Evolutionary conservation across 78 protist genomes (phyloP).

Genomic region (Planoprotostelium fungivorum): DNA sequence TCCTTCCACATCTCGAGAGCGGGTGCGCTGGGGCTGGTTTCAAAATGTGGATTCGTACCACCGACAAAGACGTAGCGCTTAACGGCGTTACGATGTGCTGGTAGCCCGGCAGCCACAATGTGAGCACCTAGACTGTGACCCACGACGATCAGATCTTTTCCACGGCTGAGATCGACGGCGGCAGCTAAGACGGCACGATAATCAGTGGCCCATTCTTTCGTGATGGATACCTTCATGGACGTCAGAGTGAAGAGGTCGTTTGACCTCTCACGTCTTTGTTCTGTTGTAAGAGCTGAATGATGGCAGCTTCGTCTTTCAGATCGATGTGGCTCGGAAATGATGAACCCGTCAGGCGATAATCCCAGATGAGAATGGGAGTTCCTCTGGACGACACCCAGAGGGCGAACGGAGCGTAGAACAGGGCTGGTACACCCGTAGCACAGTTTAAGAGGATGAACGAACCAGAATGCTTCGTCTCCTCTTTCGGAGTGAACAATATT

Average conservation of each 20-base stretch:
- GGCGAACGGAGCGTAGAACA: background rate
- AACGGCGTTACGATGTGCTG: background rate
- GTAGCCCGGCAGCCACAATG: background rate
- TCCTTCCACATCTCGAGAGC: no score
- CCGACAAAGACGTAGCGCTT: background rate
- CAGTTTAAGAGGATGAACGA: background rate
- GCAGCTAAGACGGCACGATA: background rate
- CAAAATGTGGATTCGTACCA: background rate
- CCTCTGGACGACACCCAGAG: background rate
- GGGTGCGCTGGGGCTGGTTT: background rate
- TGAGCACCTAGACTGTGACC: background rate
- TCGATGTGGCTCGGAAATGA: background rate
- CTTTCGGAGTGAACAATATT: background rate
- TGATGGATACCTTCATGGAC: background rate
- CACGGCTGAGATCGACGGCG: background rate
- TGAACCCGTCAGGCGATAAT: background rate
- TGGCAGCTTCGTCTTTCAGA: background rate
- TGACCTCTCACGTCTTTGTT: background rate
- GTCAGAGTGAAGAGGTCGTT: background rate
- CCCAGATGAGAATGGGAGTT: background rate
- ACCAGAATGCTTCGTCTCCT: background rate
- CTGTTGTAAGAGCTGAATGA: background rate
- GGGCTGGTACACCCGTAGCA: background rate
- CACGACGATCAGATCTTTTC: background rate
- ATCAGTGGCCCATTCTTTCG: background rate